phyloP scores from a whole-genome alignment of 1,284 basidiomycete genomes.

The Rhizoctonia solani region DNA sequence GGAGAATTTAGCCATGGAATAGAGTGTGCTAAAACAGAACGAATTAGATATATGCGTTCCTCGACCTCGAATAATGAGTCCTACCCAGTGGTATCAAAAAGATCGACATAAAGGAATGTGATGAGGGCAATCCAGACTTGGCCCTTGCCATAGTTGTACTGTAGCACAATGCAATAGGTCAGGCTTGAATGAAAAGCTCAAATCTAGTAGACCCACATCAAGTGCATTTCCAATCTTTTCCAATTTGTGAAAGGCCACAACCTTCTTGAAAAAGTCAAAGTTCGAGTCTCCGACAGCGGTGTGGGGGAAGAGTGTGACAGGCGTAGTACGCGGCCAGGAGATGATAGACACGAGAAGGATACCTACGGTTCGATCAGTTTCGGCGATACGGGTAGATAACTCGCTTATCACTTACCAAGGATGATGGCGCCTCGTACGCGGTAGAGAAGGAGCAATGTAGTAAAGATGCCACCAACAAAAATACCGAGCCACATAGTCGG shows the following conservation, averaged over 20 bases:
- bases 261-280: conserved; percentile 87
- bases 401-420: conserved; percentile 53
- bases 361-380: neutral
- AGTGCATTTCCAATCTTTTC: conserved; percentile 63
- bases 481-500: conserved; percentile 90
- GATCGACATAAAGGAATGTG: conserved; percentile 75
- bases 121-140: conserved; percentile 86
- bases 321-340: conserved; percentile 81
- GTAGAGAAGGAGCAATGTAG: conserved; percentile 80
- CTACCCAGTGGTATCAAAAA: conserved; percentile 61
- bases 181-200: neutral
- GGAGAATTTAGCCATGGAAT: conserved; percentile 93
- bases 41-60: neutral
- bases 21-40: conserved; percentile 49
- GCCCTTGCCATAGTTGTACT: conserved; percentile 58
- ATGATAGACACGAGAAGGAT: conserved; percentile 86
- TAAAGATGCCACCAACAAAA: conserved; percentile 83
- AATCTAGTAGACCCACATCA: conserved; percentile 53
- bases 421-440: conserved; percentile 84
- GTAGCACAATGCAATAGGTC: neutral
- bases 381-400: neutral
- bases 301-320: conserved; percentile 84
- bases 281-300: conserved; percentile 66
- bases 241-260: conserved; percentile 76
- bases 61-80: neutral